A percentile compares a stretch with the other conserved stretches of the same genome.
Evolutionary conservation across 2,329 filamentous ascomycete genomes (phyloP).

Genomic region (Fusarium sulawesiense): DNA sequence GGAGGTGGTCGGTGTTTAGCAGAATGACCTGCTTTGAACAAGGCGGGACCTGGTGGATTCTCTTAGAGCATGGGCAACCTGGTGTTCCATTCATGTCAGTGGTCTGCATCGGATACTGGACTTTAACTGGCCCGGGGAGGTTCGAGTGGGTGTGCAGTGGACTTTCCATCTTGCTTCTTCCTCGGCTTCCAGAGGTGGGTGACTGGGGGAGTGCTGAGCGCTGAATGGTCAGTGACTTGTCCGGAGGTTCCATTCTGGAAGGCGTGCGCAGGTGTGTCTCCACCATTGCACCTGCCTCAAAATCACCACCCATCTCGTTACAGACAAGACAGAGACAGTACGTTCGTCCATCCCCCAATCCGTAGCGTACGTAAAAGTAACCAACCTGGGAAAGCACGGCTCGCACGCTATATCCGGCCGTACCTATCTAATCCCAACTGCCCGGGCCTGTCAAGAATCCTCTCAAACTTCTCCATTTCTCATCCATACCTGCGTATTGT

Average conservation of each 20-base stretch:
- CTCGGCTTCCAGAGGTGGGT: slow-evolving; percentile 40
- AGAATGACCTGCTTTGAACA: slow-evolving; percentile 32
- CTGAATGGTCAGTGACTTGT: slow-evolving; percentile 39
- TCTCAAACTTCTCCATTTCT: slow-evolving; percentile 39
- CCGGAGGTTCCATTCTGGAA: slow-evolving; percentile 40
- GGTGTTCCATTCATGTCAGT: slow-evolving; percentile 35
- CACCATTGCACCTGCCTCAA: slow-evolving; percentile 39
- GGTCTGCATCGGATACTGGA: slow-evolving; percentile 5
- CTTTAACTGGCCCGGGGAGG: slow-evolving; percentile 28
- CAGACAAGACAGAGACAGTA: background rate
- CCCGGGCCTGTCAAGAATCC: slow-evolving; percentile 32
- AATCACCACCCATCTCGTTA: slow-evolving; percentile 30
- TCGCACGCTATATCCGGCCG: slow-evolving; percentile 38
- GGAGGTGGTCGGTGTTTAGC: slow-evolving; percentile 44
- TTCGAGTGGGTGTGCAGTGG: slow-evolving; percentile 41
- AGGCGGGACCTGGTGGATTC: slow-evolving; percentile 34
- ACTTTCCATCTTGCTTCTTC: slow-evolving; percentile 46
- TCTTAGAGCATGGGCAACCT: slow-evolving; percentile 25
- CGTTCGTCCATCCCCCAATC: slow-evolving; percentile 24
- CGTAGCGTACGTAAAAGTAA: slow-evolving; percentile 22
- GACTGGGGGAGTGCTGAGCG: background rate
- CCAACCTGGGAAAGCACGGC: slow-evolving; percentile 25
- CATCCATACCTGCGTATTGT: slow-evolving; percentile 6
- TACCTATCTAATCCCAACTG: slow-evolving; percentile 31
- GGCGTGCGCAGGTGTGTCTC: slow-evolving; percentile 33